These are phyloP conservation scores for Solanum corneliomulleri DNA, from an alignment of 257 asterid genomes.

Conservation along the genomic window DNA sequence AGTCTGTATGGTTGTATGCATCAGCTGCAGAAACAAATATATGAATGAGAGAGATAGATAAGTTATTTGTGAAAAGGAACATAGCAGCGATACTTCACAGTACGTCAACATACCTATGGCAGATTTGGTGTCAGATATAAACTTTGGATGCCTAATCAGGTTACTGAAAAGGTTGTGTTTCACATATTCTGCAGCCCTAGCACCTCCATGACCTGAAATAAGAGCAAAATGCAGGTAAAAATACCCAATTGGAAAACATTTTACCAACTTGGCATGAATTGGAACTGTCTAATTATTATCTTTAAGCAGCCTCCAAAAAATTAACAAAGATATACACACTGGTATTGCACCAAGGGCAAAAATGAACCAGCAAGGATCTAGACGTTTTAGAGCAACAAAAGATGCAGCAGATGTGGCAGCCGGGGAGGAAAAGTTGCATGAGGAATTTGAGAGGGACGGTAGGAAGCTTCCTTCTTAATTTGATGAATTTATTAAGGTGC, in stretches of 20 bases:
- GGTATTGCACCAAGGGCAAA: not conserved
- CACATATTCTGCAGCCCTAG: slow-evolving; percentile 97
- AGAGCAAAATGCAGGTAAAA: not conserved
- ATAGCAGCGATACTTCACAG: not conserved
- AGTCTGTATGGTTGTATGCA: slow-evolving; percentile 80
- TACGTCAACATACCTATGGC: slow-evolving; percentile 56
- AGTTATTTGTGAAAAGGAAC: not conserved
- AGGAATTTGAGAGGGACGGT: slow-evolving; percentile 80
- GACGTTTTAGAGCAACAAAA: not conserved
- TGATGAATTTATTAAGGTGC: not conserved
- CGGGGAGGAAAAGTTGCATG: slow-evolving; percentile 79
- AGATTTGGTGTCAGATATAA: slow-evolving; percentile 83
- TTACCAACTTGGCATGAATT: not conserved
- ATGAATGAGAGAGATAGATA: not conserved
- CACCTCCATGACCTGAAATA: slow-evolving; percentile 90
- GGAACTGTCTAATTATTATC: not conserved
- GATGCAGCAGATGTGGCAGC: slow-evolving; percentile 55
- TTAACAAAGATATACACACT: not conserved
- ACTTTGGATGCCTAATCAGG: slow-evolving; percentile 85
- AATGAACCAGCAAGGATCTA: not conserved
- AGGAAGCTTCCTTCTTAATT: slow-evolving; percentile 59
- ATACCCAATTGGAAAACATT: not conserved
- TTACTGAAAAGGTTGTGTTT: slow-evolving; percentile 87
- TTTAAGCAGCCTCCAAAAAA: not conserved
- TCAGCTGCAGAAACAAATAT: slow-evolving; percentile 51